phyloP scores from a whole-genome alignment of 106 monocot species.

The Amphibolis antarctica region DNA sequence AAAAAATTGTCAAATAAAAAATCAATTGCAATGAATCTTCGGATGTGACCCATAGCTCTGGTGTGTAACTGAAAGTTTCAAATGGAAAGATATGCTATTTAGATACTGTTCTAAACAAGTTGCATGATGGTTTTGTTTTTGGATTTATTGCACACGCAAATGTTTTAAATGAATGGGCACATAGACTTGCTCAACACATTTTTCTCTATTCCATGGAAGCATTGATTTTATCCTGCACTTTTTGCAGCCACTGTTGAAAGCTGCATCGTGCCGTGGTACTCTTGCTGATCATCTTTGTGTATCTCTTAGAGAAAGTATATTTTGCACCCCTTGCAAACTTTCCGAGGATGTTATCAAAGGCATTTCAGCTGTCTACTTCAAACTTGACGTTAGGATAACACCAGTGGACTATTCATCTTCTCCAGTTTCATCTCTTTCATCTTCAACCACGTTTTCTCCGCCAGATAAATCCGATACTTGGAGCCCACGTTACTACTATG shows the following conservation, averaged over 20 bases:
- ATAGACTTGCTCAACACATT: too few relatives aligned
- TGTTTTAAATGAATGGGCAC: too few relatives aligned
- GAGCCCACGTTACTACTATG: constrained; percentile 45
- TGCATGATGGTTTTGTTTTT: too few relatives aligned
- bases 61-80: background rate
- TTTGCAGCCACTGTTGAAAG: constrained; percentile 25
- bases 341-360: constrained; percentile 84
- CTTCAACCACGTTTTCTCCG: constrained; percentile 58
- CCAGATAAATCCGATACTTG: constrained; percentile 37
- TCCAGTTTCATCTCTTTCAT: constrained; percentile 46
- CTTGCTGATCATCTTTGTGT: constrained; percentile 58
- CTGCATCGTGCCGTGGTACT: constrained; percentile 25
- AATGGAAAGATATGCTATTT: background rate
- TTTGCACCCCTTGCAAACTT: constrained; percentile 47
- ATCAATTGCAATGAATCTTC: too few relatives aligned
- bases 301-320: constrained; percentile 48
- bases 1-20: too few relatives aligned
- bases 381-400: constrained; percentile 27
- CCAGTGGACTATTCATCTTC: constrained; percentile 23
- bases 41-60: too few relatives aligned
- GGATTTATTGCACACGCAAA: too few relatives aligned
- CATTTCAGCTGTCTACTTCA: constrained; percentile 70
- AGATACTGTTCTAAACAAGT: background rate
- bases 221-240: background rate
- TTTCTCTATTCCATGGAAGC: background rate